phyloP scores from a whole-genome alignment of 192 early-diverging fungal genomes.

The Coemansia sp. region DNA sequence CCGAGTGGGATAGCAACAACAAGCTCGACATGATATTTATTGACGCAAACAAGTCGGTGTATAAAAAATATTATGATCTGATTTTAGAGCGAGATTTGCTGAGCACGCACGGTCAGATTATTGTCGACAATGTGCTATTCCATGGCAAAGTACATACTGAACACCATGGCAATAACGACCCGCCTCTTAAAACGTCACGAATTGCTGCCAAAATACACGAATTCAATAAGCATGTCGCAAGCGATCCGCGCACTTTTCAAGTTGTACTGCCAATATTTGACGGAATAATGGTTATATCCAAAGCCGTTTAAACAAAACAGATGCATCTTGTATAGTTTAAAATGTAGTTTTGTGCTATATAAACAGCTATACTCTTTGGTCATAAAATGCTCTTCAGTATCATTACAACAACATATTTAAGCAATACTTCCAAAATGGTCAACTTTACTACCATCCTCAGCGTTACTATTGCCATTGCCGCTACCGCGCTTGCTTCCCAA shows the following conservation, averaged over 20 bases:
- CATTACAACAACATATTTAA: too few species aligned
- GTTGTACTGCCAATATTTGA: slow-evolving; percentile 67
- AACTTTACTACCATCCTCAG: too few species aligned
- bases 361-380: too few species aligned
- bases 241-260: slow-evolving; percentile 58
- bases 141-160: slow-evolving; percentile 27
- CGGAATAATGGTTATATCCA: slow-evolving; percentile 56
- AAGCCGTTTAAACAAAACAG: background rate
- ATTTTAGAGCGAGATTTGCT: slow-evolving; percentile 63
- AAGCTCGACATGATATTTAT: slow-evolving; percentile 65
- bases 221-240: slow-evolving; percentile 65
- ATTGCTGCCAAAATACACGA: slow-evolving; percentile 30
- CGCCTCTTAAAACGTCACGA: background rate
- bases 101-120: slow-evolving; percentile 56
- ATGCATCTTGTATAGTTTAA: too few species aligned
- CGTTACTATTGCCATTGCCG: too few species aligned
- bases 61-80: slow-evolving; percentile 61
- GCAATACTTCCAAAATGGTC: too few species aligned
- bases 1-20: slow-evolving; percentile 29
- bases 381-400: too few species aligned
- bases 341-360: too few species aligned
- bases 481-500: too few species aligned
- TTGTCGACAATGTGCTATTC: slow-evolving; percentile 66
- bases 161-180: background rate
- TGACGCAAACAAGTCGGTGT: slow-evolving; percentile 71